These are phyloP conservation scores for Oryza punctata DNA, from an alignment of 176 grass and related monocot species.

Conservation along the genomic window DNA sequence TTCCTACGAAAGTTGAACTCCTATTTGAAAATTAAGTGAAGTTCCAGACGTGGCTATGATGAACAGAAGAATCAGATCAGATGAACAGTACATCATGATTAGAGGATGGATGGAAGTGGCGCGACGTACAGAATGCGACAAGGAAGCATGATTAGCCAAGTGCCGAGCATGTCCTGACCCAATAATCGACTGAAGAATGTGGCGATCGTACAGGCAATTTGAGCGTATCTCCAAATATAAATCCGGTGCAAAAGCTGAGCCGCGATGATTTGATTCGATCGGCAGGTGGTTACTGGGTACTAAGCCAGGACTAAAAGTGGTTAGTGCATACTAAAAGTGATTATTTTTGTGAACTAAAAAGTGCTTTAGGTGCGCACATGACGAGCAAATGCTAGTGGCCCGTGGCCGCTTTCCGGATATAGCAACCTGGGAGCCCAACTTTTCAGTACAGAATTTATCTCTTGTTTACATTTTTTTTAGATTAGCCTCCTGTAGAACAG, in stretches of 20 bases:
- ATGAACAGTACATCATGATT: not conserved
- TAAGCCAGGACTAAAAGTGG: conserved; percentile 24
- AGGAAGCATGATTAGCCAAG: conserved; percentile 41
- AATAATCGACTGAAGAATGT: conserved; percentile 34
- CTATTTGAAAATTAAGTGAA: no score
- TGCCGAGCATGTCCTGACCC: conserved; percentile 33
- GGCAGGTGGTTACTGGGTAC: not conserved
- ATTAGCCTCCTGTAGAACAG: not conserved
- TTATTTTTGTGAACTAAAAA: conserved; percentile 18
- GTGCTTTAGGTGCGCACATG: conserved; percentile 58
- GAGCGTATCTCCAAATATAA: conserved; percentile 30
- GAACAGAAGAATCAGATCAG: not conserved
- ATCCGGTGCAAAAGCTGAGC: conserved; percentile 8
- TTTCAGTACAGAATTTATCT: not conserved
- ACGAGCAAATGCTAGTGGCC: conserved; percentile 38
- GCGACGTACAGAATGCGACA: conserved; percentile 19
- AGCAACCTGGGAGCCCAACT: conserved; percentile 11
- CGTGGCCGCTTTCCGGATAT: conserved; percentile 40
- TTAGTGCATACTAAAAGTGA: not conserved
- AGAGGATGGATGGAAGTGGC: not conserved
- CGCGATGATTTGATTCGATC: conserved; percentile 30
- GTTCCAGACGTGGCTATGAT: not conserved
- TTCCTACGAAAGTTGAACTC: no score
- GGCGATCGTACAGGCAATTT: conserved; percentile 40
- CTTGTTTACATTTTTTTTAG: not conserved